Evolutionary conservation across 805 yeast genomes (phyloP).

Genomic region (Scheffersomyces stipitis): DNA sequence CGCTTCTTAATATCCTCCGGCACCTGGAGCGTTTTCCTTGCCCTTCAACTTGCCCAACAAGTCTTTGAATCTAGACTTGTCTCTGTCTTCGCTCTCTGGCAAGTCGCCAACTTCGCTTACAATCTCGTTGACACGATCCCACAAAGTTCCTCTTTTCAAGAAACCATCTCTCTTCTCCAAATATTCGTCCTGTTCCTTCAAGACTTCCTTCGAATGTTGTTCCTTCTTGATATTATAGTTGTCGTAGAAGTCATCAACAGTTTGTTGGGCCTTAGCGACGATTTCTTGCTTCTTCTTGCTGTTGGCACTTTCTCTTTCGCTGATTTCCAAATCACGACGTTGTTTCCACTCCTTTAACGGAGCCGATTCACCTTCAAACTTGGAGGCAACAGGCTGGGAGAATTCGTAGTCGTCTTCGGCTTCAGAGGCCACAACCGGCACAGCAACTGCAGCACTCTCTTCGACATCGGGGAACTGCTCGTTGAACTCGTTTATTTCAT

Average conservation of each 20-base stretch:
- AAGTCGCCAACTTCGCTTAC: conserved; percentile 45
- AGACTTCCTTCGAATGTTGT: conserved; percentile 59
- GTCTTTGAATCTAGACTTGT: conserved; percentile 69
- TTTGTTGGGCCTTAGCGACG: conserved; percentile 72
- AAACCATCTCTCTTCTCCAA: conserved; percentile 70
- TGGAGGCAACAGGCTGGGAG: conserved; percentile 9
- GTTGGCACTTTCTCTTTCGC: conserved; percentile 74
- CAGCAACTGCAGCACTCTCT: conserved; percentile 20
- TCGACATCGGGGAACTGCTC: conserved; percentile 64
- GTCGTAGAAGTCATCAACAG: conserved; percentile 90
- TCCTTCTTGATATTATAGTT: conserved; percentile 85
- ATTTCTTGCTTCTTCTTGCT: conserved; percentile 62
- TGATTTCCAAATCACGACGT: conserved; percentile 74
- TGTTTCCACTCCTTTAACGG: conserved; percentile 70
- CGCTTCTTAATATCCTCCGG: conserved; percentile 66
- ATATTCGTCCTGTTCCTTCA: conserved; percentile 68
- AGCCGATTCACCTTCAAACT: conserved; percentile 48
- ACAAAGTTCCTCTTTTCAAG: conserved; percentile 40
- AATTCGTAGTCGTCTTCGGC: conserved; percentile 45
- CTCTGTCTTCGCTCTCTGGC: conserved; percentile 47
- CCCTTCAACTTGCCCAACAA: conserved; percentile 65
- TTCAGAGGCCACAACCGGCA: conserved; percentile 15
- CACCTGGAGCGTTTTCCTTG: conserved; percentile 74
- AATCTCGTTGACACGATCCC: conserved; percentile 60
- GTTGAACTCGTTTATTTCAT: conserved; percentile 57